phyloP scores from a whole-genome alignment of 2,329 filamentous ascomycete species.

The Neofusicoccum laricinum region DNA sequence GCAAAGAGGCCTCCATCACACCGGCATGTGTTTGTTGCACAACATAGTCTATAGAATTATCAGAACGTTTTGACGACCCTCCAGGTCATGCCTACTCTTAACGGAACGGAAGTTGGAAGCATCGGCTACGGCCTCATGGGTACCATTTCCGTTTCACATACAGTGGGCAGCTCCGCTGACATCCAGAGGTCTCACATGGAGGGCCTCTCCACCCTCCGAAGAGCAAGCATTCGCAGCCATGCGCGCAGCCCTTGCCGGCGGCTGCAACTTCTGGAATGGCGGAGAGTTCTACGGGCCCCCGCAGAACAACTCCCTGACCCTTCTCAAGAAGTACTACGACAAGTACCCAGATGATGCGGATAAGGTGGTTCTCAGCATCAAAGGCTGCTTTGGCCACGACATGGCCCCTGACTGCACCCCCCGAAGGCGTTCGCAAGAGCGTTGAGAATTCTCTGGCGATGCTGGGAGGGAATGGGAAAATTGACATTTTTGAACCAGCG shows the following conservation, averaged over 20 bases:
- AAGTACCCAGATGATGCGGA: slow-evolving; percentile 41
- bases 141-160: no score
- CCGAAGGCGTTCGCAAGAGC: background rate
- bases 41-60: no score
- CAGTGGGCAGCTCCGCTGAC: no score
- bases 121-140: slow-evolving; percentile 51
- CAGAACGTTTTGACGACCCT: no score
- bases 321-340: slow-evolving; percentile 41
- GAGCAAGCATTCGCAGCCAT: slow-evolving; percentile 44
- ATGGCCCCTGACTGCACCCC: background rate
- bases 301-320: slow-evolving; percentile 36
- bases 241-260: slow-evolving; percentile 39
- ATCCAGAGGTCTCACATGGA: no score
- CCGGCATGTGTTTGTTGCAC: no score
- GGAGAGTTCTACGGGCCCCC: slow-evolving; percentile 41
- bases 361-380: slow-evolving; percentile 42
- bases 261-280: slow-evolving; percentile 43
- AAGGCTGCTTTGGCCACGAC: slow-evolving; percentile 26
- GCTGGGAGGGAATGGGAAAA: background rate
- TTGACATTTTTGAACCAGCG: background rate
- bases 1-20: no score
- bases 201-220: slow-evolving; percentile 10
- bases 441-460: background rate
- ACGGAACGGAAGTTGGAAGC: slow-evolving; percentile 37
- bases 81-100: slow-evolving; percentile 31